Evolutionary conservation across 2,329 filamentous ascomycete genomes (phyloP).

Genomic region (Alternaria rosae): DNA sequence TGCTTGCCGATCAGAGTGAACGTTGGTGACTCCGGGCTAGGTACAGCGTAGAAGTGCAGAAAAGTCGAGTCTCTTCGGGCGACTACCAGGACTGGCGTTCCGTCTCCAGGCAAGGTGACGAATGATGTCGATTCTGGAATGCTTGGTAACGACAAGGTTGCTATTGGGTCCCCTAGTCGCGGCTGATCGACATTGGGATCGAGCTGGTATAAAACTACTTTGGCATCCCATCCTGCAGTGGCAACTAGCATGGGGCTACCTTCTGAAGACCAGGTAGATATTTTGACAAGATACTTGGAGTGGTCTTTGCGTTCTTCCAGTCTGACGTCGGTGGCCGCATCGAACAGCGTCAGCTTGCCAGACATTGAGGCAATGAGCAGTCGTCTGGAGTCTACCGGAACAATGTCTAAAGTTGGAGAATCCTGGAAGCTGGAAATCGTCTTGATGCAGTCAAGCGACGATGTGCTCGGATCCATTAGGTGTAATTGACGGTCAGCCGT

Average conservation of each 20-base stretch:
- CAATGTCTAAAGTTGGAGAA: slow-evolving; percentile 63
- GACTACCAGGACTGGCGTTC: slow-evolving; percentile 59
- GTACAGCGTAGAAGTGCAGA: slow-evolving; percentile 62
- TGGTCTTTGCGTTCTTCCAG: slow-evolving; percentile 64
- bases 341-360: slow-evolving; percentile 61
- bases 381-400: slow-evolving; percentile 53
- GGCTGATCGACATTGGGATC: slow-evolving; percentile 33
- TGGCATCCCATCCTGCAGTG: slow-evolving; percentile 69
- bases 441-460: slow-evolving; percentile 41
- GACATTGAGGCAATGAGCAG: slow-evolving; percentile 67
- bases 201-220: slow-evolving; percentile 60
- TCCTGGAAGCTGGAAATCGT: slow-evolving; percentile 55
- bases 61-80: slow-evolving; percentile 66
- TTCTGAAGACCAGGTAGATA: slow-evolving; percentile 50
- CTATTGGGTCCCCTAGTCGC: slow-evolving; percentile 50
- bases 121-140: slow-evolving; percentile 67
- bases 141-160: slow-evolving; percentile 55
- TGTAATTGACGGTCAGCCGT: slow-evolving; percentile 56
- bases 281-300: slow-evolving; percentile 65
- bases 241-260: slow-evolving; percentile 52
- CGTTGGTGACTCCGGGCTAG: slow-evolving; percentile 18
- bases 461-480: slow-evolving; percentile 50
- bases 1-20: slow-evolving; percentile 60
- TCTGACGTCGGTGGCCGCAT: slow-evolving; percentile 48
- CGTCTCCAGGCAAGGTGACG: slow-evolving; percentile 56